Percentiles rank a stretch among this genome's conserved stretches.
These are phyloP conservation scores for Phialophora verrucosa DNA, from an alignment of 2,329 filamentous ascomycete genomes.

Conservation along the genomic window DNA sequence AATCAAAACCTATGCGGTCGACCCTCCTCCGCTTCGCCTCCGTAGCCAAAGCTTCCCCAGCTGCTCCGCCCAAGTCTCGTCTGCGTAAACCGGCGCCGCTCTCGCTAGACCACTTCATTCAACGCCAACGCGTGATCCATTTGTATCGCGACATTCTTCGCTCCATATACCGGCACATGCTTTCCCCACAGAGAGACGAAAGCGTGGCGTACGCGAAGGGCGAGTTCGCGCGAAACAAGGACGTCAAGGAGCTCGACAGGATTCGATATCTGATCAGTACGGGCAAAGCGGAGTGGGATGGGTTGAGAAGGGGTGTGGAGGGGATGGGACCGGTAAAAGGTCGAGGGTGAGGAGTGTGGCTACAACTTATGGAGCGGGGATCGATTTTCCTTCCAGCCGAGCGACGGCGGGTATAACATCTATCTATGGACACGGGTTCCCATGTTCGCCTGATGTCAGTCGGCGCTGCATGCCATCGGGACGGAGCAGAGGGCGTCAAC, in stretches of 20 bases:
- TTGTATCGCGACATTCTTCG: slow-evolving; percentile 52
- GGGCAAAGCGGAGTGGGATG: slow-evolving; percentile 55
- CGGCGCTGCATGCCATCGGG: too few species aligned
- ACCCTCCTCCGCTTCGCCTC: slow-evolving; percentile 4
- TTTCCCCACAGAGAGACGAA: slow-evolving; percentile 43
- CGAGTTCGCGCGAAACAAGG: slow-evolving; percentile 52
- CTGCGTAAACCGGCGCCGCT: slow-evolving; percentile 27
- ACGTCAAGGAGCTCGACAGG: slow-evolving; percentile 51
- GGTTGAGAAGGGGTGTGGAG: slow-evolving; percentile 54
- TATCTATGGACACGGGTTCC: not conserved
- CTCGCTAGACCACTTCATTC: slow-evolving; percentile 47
- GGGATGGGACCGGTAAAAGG: slow-evolving; percentile 44
- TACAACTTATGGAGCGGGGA: not conserved
- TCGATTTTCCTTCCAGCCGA: not conserved
- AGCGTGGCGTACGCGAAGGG: slow-evolving; percentile 50
- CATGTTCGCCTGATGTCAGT: not conserved
- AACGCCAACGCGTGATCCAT: slow-evolving; percentile 50
- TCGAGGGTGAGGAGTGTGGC: slow-evolving; percentile 5
- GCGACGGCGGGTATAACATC: not conserved
- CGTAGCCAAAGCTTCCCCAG: not conserved
- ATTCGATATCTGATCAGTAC: slow-evolving; percentile 55
- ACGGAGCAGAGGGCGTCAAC: not conserved
- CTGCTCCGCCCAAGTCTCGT: slow-evolving; percentile 9
- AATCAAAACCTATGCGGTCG: not conserved
- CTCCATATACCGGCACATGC: slow-evolving; percentile 46